A percentile compares a stretch with the other conserved stretches of the same genome.
These are phyloP conservation scores for Puccinia brachypodii DNA, from an alignment of 1,284 basidiomycete genomes.

Conservation along the genomic window DNA sequence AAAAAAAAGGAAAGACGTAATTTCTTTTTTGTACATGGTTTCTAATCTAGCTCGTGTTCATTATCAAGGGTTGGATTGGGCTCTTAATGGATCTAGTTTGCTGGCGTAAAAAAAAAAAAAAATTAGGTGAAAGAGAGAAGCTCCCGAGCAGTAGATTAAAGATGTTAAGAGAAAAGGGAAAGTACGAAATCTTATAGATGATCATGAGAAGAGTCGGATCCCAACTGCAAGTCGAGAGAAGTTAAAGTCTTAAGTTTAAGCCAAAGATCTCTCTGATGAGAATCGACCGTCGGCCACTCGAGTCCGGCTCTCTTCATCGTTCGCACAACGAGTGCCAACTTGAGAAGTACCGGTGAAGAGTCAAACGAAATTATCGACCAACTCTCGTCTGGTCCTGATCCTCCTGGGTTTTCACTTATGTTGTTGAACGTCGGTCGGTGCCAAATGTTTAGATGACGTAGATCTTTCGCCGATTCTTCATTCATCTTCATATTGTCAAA, in stretches of 20 bases:
- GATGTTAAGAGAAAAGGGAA: not conserved
- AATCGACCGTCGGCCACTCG: conserved; percentile 34
- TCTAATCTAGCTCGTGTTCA: too few species aligned
- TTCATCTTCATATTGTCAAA: not conserved
- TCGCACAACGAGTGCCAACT: not conserved
- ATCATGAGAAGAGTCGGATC: not conserved
- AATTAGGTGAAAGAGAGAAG: too few species aligned
- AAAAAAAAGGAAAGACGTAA: too few species aligned
- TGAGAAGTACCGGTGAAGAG: not conserved
- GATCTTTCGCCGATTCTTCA: not conserved
- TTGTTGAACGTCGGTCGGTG: conserved; percentile 20
- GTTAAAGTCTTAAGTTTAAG: conserved; percentile 35
- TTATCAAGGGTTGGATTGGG: not conserved
- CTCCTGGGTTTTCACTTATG: not conserved
- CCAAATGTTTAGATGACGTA: conserved; percentile 40
- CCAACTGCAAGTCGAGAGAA: not conserved
- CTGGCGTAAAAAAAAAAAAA: too few species aligned
- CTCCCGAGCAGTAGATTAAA: not conserved
- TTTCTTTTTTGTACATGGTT: too few species aligned
- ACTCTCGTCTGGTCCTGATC: conserved; percentile 4
- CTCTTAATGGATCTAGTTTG: too few species aligned
- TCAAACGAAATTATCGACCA: conserved; percentile 42
- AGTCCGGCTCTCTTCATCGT: conserved; percentile 23
- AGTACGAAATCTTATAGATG: not conserved
- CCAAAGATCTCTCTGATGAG: conserved; percentile 35